These are phyloP conservation scores for Tetradesmus lagerheimii DNA, from an alignment of 139 green algal species.

Conservation along the genomic window DNA sequence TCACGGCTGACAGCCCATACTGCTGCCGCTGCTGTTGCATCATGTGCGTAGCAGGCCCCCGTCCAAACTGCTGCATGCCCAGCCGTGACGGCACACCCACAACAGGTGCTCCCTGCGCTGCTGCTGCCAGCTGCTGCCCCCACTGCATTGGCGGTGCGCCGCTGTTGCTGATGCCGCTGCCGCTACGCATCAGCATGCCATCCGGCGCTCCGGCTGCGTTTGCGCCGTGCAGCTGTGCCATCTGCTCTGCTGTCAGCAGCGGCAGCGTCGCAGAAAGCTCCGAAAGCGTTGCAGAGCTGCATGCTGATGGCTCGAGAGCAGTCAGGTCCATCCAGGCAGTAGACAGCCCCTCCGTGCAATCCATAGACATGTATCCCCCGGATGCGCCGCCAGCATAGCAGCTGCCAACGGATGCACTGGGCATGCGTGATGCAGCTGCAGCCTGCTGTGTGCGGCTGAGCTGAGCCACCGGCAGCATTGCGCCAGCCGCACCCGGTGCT, in stretches of 20 bases:
- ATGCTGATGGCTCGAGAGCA: not conserved
- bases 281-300: not conserved
- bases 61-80: not conserved
- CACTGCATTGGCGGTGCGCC: not conserved
- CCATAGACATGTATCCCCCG: not conserved
- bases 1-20: not conserved
- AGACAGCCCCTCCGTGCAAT: not conserved
- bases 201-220: not conserved
- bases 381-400: not conserved
- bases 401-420: not conserved
- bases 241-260: not conserved
- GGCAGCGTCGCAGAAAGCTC: not conserved
- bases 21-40: slow-evolving; percentile 3
- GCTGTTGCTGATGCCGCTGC: not conserved
- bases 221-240: not conserved
- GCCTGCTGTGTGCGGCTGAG: not conserved
- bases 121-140: not conserved
- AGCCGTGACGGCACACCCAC: not conserved
- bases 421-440: not conserved
- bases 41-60: not conserved
- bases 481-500: no score
- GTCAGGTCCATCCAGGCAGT: not conserved
- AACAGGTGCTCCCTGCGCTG: not conserved
- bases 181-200: not conserved
- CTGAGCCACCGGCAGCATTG: not conserved